Evolutionary conservation across 495 filamentous ascomycete genomes (phyloP), one percentile per base, ranked within the genome.

Genomic region (Xylaria longipes): DNA sequence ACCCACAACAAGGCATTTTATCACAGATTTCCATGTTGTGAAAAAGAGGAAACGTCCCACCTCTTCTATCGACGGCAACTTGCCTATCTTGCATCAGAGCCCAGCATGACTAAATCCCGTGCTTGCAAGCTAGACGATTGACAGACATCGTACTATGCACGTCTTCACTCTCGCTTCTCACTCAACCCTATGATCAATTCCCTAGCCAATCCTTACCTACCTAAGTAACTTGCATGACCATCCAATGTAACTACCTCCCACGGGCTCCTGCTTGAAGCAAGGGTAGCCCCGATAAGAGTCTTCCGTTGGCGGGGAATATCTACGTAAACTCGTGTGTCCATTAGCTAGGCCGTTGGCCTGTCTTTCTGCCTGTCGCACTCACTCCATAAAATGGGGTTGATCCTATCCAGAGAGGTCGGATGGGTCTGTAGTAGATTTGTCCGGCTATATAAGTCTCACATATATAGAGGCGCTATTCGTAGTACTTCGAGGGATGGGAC

Each of bases 401-500:
- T 37, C 57, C 31, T 37, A 60, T 60, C 57, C 15, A 58, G 27
- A 35, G 56, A 58, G 56, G 29, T 35, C 56, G 5, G 29, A 60
- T 60, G 57, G 57, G 33, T 5, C 20, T 17, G 20, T 60, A 31
- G 57, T 60, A 39, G 20, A n/a, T 12, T 60, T n/a, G n/a, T 22
- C 17, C 57, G 37, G 57, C 57, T 60, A 60, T 60, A 60, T 11
- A 22, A n/a, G 57, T 37, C 57, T 60, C 57, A 60, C 57, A 37
- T 60, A 37, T 60, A 60, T 60, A 60, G 57, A 22, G 2, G 31
- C 33, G 35, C 46, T 9, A n/a, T n/a, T n/a, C n/a, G n/a, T n/a
- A n/a, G 31, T 37, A n/a, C 2, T 31, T 35, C 9, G 29, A 60
- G 56, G 11, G 31, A 31, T 35, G 29, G 56, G 20, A 58, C 17